Conservation (phyloP, 1,139 yeast genomes). For the Wickerhamiella infanticola region DNA sequence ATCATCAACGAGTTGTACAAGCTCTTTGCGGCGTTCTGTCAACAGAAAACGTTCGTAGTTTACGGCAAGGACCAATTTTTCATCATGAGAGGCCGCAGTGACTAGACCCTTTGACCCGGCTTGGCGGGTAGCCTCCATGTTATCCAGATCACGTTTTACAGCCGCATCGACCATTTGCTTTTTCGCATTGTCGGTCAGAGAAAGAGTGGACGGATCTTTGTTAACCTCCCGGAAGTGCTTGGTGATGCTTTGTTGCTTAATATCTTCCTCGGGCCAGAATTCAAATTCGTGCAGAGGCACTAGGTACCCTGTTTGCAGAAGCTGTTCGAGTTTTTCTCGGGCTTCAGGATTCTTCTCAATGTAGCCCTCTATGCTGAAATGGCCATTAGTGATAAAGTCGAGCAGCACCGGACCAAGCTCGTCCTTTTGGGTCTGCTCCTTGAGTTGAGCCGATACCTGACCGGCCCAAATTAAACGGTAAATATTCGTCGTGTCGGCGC, state of each 20-base stretch:
- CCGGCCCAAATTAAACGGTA: slow-evolving; percentile 59
- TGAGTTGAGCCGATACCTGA: slow-evolving; percentile 38
- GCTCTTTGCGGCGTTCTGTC: slow-evolving; percentile 45
- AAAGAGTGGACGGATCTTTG: slow-evolving; percentile 12
- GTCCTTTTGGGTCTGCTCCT: slow-evolving; percentile 20
- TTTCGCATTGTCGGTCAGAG: slow-evolving; percentile 20
- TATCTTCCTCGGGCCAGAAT: slow-evolving; percentile 25
- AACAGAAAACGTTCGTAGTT: slow-evolving; percentile 56
- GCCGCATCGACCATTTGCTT: slow-evolving; percentile 10
- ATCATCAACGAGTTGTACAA: slow-evolving; percentile 47
- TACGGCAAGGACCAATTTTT: slow-evolving; percentile 38
- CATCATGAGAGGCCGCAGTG: slow-evolving; percentile 13
- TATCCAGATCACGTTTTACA: background rate
- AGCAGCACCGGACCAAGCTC: slow-evolving; percentile 44
- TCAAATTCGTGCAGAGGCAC: slow-evolving; percentile 29
- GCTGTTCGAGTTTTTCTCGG: slow-evolving; percentile 12
- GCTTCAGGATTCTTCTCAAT: slow-evolving; percentile 24
- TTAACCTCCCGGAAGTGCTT: slow-evolving; percentile 15
- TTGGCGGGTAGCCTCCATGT: background rate
- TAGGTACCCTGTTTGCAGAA: slow-evolving; percentile 48
- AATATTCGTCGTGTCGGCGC: slow-evolving; percentile 49
- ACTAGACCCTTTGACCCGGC: background rate
- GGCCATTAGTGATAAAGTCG: slow-evolving; percentile 52
- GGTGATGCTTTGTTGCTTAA: slow-evolving; percentile 16
- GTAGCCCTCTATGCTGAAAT: slow-evolving; percentile 47